phyloP scores from a whole-genome alignment of 139 green algal genomes.

The Monoraphidium neglectum region DNA sequence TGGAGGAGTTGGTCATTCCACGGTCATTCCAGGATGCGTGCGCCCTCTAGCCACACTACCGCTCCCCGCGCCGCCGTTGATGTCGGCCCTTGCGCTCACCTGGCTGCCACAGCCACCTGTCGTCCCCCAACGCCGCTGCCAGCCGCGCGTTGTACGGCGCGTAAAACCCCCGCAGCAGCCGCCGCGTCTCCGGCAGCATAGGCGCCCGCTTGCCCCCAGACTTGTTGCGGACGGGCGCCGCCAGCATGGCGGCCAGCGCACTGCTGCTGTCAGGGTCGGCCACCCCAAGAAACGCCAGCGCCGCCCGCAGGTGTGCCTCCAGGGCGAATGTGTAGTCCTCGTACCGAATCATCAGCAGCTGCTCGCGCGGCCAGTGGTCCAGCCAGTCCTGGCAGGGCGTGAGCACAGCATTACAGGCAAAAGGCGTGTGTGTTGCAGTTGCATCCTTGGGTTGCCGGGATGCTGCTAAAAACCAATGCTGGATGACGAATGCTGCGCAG shows the following conservation, averaged over 20 bases:
- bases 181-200: constrained; percentile 33
- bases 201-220: background rate
- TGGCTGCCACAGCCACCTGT: constrained; percentile 23
- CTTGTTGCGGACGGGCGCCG: constrained; percentile 7
- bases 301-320: constrained; percentile 45
- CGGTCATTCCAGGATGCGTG: no score
- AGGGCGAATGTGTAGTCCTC: constrained; percentile 52
- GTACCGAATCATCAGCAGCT: constrained; percentile 60
- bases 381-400: constrained; percentile 58
- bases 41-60: no score
- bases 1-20: no score
- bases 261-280: background rate
- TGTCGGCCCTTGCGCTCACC: no score
- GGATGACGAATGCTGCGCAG: background rate
- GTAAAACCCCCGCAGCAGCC: constrained; percentile 29
- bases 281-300: constrained; percentile 32
- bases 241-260: constrained; percentile 10
- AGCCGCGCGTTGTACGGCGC: constrained; percentile 28
- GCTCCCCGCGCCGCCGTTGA: no score
- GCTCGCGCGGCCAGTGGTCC: constrained; percentile 43
- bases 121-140: constrained; percentile 6
- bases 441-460: background rate
- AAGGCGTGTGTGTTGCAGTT: background rate
- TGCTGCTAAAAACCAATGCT: background rate
- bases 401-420: background rate